Conservation (phyloP, 2,329 filamentous ascomycete genomes). For the Alternaria metachromatica region DNA sequence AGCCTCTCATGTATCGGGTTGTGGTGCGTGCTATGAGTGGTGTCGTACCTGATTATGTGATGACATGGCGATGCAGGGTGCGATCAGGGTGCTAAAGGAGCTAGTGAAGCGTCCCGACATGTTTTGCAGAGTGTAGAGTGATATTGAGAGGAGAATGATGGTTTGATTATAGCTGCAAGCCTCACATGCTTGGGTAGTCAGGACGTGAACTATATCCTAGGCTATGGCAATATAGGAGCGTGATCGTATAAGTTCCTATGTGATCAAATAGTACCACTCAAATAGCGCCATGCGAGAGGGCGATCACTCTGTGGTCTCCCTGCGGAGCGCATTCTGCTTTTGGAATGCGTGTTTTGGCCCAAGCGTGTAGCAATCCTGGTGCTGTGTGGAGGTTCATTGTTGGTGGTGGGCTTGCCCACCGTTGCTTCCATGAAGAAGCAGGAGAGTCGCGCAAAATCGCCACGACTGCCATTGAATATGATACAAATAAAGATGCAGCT, state of each 20-base stretch:
- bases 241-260: background rate
- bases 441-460: background rate
- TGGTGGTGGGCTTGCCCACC: background rate
- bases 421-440: background rate
- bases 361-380: background rate
- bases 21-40: background rate
- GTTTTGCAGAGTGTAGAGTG: background rate
- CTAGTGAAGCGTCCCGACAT: background rate
- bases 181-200: background rate
- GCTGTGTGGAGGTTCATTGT: background rate
- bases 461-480: background rate
- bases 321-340: background rate
- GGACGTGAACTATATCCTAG: background rate
- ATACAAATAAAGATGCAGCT: background rate
- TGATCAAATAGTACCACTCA: background rate
- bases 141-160: constrained; percentile 6
- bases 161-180: background rate
- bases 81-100: constrained; percentile 1
- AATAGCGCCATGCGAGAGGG: background rate
- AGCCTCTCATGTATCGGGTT: background rate
- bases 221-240: background rate
- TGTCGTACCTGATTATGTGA: constrained; percentile 22
- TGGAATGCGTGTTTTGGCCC: background rate
- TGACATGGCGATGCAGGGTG: constrained; percentile 3
- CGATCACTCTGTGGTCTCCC: background rate